Conservation (phyloP, 73 alveolate species). For the Tetrahymena thermophila region DNA sequence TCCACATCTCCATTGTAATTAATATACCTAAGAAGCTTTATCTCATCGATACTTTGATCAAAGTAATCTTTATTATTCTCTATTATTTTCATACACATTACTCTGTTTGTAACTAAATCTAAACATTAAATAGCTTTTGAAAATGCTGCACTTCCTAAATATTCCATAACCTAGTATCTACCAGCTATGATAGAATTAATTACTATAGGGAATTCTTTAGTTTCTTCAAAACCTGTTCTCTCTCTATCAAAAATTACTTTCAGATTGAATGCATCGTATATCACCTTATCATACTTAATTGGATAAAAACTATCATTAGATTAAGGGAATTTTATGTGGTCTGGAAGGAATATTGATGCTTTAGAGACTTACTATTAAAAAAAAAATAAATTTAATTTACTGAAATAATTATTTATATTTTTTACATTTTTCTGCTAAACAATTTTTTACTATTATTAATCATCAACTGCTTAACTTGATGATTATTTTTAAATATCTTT, state of each 20-base stretch:
- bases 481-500: constrained; percentile 39
- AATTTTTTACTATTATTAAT: neutral
- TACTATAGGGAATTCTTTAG: constrained; percentile 93
- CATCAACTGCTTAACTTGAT: neutral
- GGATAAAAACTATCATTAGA: constrained; percentile 96
- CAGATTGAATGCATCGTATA: constrained; percentile 95
- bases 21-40: constrained; percentile 93
- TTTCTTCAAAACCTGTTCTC: constrained; percentile 99
- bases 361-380: neutral
- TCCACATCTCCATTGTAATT: constrained; percentile 95
- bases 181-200: constrained; percentile 91
- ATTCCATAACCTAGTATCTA: constrained; percentile 95
- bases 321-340: constrained; percentile 83
- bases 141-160: constrained; percentile 99
- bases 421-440: neutral
- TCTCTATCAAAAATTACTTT: constrained; percentile 99
- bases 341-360: constrained; percentile 62
- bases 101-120: constrained; percentile 88
- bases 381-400: neutral
- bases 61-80: constrained; percentile 98
- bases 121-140: constrained; percentile 95
- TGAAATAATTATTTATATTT: neutral
- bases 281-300: constrained; percentile 92
- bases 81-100: constrained; percentile 98
- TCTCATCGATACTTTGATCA: constrained; percentile 97